Evolutionary conservation across 2,329 filamentous ascomycete genomes (phyloP).

Genomic region (Microsporum canis): DNA sequence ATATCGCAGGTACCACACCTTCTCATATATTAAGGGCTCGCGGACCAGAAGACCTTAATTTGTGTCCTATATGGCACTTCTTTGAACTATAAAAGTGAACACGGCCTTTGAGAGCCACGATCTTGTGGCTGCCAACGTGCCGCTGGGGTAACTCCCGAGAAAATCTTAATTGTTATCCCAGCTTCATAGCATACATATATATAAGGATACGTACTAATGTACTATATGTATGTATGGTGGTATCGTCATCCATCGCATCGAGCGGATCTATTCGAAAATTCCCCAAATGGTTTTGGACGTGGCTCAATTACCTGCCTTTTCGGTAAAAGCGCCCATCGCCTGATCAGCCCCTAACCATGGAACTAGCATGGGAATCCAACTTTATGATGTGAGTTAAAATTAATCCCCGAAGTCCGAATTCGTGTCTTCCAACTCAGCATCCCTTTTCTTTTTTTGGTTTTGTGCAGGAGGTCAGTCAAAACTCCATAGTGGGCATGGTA

Average conservation of each 20-base stretch:
- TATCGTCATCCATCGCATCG: background rate
- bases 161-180: background rate
- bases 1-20: background rate
- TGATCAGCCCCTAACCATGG: conserved; percentile 1
- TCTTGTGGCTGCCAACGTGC: background rate
- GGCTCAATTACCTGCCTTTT: conserved; percentile 5
- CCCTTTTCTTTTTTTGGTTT: background rate
- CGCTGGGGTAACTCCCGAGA: background rate
- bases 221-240: background rate
- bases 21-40: background rate
- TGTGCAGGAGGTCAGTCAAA: background rate
- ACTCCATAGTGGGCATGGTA: background rate
- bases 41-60: background rate
- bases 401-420: conserved; percentile 2
- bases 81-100: background rate
- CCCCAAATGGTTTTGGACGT: background rate
- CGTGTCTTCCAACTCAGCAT: background rate
- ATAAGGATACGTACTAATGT: too few relatives aligned
- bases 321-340: background rate
- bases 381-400: background rate
- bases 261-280: conserved; percentile 2
- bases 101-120: background rate
- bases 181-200: background rate
- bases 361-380: conserved; percentile 1
- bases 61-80: background rate